These are phyloP conservation scores for Neotropicomus parvogracilis DNA, from an alignment of 1,284 basidiomycete species.

Conservation along the genomic window DNA sequence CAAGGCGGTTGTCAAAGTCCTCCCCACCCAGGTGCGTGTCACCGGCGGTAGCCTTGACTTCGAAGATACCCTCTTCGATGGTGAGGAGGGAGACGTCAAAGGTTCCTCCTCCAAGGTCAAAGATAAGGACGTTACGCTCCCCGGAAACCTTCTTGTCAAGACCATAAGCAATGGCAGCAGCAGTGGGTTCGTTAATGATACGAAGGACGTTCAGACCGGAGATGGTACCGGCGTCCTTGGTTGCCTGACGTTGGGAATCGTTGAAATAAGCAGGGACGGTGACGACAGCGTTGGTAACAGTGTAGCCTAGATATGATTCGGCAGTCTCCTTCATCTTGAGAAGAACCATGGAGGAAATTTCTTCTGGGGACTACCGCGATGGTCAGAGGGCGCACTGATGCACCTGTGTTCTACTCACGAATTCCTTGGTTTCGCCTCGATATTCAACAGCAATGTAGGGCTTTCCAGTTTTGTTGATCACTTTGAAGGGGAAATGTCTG, in stretches of 20 bases:
- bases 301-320: conserved; percentile 90
- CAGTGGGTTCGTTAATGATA: conserved; percentile 96
- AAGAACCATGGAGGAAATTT: conserved; percentile 97
- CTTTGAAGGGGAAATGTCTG: conserved; percentile 94
- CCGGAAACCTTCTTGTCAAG: conserved; percentile 84
- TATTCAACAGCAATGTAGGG: conserved; percentile 89
- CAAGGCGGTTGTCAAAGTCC: conserved; percentile 98
- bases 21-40: conserved; percentile 99
- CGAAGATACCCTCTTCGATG: conserved; percentile 98
- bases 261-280: conserved; percentile 98
- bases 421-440: conserved; percentile 89
- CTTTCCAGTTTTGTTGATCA: conserved; percentile 80
- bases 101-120: conserved; percentile 98
- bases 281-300: conserved; percentile 86
- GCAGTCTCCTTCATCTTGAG: conserved; percentile 98
- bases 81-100: conserved; percentile 98
- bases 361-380: conserved; percentile 76
- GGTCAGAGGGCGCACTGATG: conserved; percentile 14
- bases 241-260: conserved; percentile 94
- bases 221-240: conserved; percentile 91
- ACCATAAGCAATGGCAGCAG: conserved; percentile 93
- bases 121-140: conserved; percentile 94
- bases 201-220: conserved; percentile 90
- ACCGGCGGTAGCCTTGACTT: conserved; percentile 98
- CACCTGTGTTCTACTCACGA: conserved; percentile 53